Percentiles rank a stretch among this genome's conserved stretches.
Conservation (phyloP, 768 basidiomycete species). For the Calocybe cyanea region DNA sequence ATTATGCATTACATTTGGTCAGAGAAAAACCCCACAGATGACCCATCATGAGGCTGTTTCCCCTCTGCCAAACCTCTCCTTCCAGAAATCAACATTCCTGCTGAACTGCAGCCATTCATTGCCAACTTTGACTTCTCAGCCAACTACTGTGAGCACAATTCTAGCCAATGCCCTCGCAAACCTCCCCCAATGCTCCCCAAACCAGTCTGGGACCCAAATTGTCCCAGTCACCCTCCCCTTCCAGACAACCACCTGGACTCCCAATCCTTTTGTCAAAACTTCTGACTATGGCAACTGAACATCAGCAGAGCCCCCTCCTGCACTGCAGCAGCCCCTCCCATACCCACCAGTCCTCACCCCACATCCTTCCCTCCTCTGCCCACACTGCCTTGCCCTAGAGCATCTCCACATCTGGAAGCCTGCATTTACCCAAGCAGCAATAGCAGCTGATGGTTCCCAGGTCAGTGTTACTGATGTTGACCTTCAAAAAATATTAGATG, state of each 20-base stretch:
- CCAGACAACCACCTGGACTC: too few species aligned
- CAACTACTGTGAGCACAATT: constrained; percentile 8
- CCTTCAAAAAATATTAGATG: constrained; percentile 17
- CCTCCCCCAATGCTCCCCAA: constrained; percentile 8
- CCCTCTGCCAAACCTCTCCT: constrained; percentile 10
- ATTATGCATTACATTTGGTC: neutral
- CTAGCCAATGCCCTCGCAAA: neutral
- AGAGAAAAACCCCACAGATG: constrained; percentile 21
- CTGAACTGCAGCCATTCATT: constrained; percentile 1
- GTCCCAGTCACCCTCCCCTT: neutral
- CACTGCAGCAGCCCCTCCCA: neutral
- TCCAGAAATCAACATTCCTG: constrained; percentile 2
- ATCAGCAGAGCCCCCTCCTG: neutral
- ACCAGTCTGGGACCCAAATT: constrained; percentile 4
- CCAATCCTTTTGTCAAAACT: neutral
- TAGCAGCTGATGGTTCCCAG: constrained; percentile 3
- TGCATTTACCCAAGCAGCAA: neutral
- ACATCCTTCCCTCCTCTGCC: constrained; percentile 15
- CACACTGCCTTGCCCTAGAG: constrained; percentile 23
- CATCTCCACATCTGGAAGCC: constrained; percentile 24
- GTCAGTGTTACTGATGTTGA: constrained; percentile 17
- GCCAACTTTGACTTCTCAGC: constrained; percentile 8
- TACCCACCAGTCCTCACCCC: constrained; percentile 14
- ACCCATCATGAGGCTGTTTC: constrained; percentile 29
- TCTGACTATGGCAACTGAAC: neutral